Percentiles rank a stretch among this genome's conserved stretches.
phyloP scores from a whole-genome alignment of 306 rosid species.

The Lathyrus oleraceus region DNA sequence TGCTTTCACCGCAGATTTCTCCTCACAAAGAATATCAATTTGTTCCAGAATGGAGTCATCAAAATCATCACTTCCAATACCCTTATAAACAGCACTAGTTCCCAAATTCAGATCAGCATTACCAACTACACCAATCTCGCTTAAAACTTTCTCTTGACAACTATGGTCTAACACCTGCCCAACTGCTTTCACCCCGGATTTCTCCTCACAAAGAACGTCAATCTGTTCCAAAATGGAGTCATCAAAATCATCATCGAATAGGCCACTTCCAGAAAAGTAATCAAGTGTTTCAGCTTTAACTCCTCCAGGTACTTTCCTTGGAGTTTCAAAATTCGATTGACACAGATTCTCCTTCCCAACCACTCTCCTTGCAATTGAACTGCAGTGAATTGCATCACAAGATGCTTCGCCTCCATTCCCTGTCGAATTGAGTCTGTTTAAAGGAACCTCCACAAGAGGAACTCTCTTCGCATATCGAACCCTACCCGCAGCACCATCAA shows the following conservation, averaged over 20 bases:
- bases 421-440: slow-evolving; percentile 34
- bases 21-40: slow-evolving; percentile 64
- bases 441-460: slow-evolving; percentile 58
- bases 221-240: slow-evolving; percentile 67
- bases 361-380: slow-evolving; percentile 2
- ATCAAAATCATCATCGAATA: slow-evolving; percentile 66
- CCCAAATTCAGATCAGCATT: slow-evolving; percentile 24
- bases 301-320: slow-evolving; percentile 42
- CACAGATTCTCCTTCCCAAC: slow-evolving; percentile 32
- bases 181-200: slow-evolving; percentile 42
- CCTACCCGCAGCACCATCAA: slow-evolving; percentile 27
- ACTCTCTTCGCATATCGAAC: slow-evolving; percentile 44
- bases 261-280: slow-evolving; percentile 39
- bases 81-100: no score
- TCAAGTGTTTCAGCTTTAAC: slow-evolving; percentile 25
- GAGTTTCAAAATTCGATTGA: slow-evolving; percentile 48
- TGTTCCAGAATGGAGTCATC: slow-evolving; percentile 13
- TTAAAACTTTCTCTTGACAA: slow-evolving; percentile 17
- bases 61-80: slow-evolving; percentile 34
- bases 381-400: not conserved
- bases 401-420: slow-evolving; percentile 3
- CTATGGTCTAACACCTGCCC: slow-evolving; percentile 23
- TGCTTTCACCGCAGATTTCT: slow-evolving; percentile 49
- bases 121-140: slow-evolving; percentile 18
- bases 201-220: slow-evolving; percentile 63